Conservation (phyloP, 1,139 yeast genomes). For the Magnusiomyces sp. region DNA sequence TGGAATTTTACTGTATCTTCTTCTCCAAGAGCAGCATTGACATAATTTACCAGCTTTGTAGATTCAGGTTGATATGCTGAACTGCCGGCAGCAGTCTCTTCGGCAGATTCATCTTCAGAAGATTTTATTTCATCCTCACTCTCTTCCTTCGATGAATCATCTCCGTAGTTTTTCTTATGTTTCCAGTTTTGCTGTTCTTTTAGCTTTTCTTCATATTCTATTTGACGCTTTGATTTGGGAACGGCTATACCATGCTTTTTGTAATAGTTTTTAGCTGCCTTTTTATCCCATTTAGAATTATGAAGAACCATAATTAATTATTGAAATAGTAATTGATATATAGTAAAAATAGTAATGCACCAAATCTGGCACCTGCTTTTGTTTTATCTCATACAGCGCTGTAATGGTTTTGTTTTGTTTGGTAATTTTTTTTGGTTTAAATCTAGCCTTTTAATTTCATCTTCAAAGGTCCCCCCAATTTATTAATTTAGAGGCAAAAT, state of each 20-base stretch:
- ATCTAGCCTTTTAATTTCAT: neutral
- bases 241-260: slow-evolving; percentile 13
- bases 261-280: slow-evolving; percentile 14
- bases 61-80: too few species aligned
- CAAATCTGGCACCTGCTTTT: neutral
- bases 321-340: neutral
- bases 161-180: too few species aligned
- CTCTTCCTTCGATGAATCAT: too few species aligned
- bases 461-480: neutral
- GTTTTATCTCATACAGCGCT: neutral
- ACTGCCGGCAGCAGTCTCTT: too few species aligned
- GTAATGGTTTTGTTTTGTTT: neutral
- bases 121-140: too few species aligned
- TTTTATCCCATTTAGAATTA: slow-evolving; percentile 15
- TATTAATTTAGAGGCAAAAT: neutral
- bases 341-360: neutral
- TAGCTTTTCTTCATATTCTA: too few species aligned
- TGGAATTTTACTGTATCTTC: too few species aligned
- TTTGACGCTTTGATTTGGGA: too few species aligned
- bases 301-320: slow-evolving; percentile 12
- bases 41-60: too few species aligned
- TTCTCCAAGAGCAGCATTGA: too few species aligned
- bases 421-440: neutral
- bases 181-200: too few species aligned
- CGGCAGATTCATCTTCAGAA: too few species aligned